Percentiles rank a stretch among this genome's conserved stretches.
Conservation (phyloP, 2,329 filamentous ascomycete genomes). For the Clarireedia paspali region DNA sequence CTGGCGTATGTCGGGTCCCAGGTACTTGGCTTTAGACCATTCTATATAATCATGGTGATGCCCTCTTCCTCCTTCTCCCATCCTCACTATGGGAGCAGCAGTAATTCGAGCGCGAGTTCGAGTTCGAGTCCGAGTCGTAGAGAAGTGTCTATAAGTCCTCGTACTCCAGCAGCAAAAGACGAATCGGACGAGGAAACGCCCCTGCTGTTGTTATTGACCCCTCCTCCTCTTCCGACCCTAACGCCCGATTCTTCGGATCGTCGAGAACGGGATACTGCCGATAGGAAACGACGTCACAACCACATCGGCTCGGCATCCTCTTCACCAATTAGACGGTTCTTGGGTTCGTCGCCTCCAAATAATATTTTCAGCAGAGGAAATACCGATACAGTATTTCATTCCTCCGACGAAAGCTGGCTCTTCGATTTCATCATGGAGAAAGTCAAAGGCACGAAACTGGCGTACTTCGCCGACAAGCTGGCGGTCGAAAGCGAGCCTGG, state of each 20-base stretch:
- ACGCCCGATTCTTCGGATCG: too few species aligned
- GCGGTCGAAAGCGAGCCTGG: conserved; percentile 70
- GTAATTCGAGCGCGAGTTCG: not conserved
- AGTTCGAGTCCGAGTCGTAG: too few species aligned
- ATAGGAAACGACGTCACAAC: not conserved
- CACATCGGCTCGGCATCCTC: not conserved
- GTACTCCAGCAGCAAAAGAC: not conserved
- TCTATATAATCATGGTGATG: not conserved
- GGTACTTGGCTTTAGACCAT: not conserved
- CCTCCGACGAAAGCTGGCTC: conserved; percentile 29
- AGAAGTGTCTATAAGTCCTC: not conserved
- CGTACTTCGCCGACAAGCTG: conserved; percentile 44
- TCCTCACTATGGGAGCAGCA: not conserved
- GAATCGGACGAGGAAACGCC: not conserved
- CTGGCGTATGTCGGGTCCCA: not conserved
- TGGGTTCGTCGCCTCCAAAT: not conserved
- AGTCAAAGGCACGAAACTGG: conserved; percentile 21
- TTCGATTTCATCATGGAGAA: conserved; percentile 35
- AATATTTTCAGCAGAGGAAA: not conserved
- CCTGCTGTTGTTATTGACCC: not conserved
- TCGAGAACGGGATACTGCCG: too few species aligned
- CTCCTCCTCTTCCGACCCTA: too few species aligned
- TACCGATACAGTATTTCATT: conserved; percentile 10
- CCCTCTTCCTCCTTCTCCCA: not conserved
- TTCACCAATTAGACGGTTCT: not conserved